Evolutionary conservation across 306 rosid species (phyloP), one percentile per base, ranked within the genome.

Genomic region (Casuarina cunninghamiana): DNA sequence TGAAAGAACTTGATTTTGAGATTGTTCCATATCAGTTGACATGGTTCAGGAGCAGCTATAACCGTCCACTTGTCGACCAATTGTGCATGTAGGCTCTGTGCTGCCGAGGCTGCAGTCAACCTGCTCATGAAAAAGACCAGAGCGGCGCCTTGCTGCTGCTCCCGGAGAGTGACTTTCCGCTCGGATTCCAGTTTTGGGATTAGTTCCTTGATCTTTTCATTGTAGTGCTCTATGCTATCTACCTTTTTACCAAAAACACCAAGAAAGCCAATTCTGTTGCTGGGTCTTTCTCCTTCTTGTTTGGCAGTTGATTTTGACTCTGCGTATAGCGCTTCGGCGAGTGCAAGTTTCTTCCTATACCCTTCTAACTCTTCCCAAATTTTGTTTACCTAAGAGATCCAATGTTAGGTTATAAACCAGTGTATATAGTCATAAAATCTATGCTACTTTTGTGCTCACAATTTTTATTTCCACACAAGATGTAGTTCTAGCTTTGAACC

Each of bases 31-130:
- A 26, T 26, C 1, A 75, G 93, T 77, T 95, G 97, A 55, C 84
- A 70, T 32, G 97, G 91, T 79, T 91, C 96, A 3, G 97, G 90
- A 81, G 99, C 94, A 13, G 72, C 94, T 15, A 67, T 62, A 38
- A 87, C 91, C 0, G 93, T 87, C 97, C 97, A 95, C 0, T 38
- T 74, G 86, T 89, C 88, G 45, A 87, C 91, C 74, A 83, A 80
- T 78, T 88, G 96, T 8, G 99, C 90, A 80, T 91, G 99, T 53
- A 95, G 83, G 70, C 87, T 86, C 93, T 95, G 99, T 73, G 94
- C 87, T 32, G 99, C 99, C 74, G 94, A 85, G 77, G 97, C 93
- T 63, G 99, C 97, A 77, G 77, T 61, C 39, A 82, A 87, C 82
- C 93, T 84, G 81, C 35, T 87, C 6, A 89, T 86, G 90, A 91